Evolutionary conservation across 768 basidiomycete genomes (phyloP).

Genomic region (Leccinum fibrillosum): DNA sequence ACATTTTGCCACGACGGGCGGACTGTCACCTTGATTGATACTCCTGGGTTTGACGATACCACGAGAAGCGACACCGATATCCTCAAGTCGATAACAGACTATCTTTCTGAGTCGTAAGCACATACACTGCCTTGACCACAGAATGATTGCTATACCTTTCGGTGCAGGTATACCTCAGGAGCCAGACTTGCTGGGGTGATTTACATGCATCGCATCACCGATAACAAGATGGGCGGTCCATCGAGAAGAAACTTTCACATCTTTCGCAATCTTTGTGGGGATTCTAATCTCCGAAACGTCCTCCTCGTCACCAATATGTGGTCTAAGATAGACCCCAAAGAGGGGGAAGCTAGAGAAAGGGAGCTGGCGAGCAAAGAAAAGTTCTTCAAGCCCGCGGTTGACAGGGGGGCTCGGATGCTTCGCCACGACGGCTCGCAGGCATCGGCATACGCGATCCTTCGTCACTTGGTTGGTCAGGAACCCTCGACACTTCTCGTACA

Average conservation of each 20-base stretch:
- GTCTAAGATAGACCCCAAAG: conserved; percentile 35
- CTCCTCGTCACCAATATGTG: conserved; percentile 55
- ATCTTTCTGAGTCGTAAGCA: conserved; percentile 26
- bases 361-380: conserved; percentile 40
- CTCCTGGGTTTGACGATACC: conserved; percentile 60
- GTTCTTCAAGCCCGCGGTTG: conserved; percentile 51
- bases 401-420: conserved; percentile 42
- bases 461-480: conserved; percentile 37
- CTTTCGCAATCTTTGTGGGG: conserved; percentile 52
- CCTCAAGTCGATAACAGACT: conserved; percentile 41
- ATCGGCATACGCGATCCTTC: conserved; percentile 45
- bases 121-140: neutral
- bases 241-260: conserved; percentile 49
- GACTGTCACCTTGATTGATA: conserved; percentile 49
- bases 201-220: conserved; percentile 50
- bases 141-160: neutral
- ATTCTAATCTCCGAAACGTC: conserved; percentile 43
- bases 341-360: conserved; percentile 40
- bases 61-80: conserved; percentile 44
- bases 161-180: conserved; percentile 26
- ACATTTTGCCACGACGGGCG: conserved; percentile 43
- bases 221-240: conserved; percentile 48
- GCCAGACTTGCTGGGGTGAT: conserved; percentile 39
- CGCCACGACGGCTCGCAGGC: conserved; percentile 41
- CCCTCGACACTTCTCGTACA: conserved; percentile 50